phyloP scores from a whole-genome alignment of 2,329 filamentous ascomycete genomes.

The Ophiostoma angusticollis region DNA sequence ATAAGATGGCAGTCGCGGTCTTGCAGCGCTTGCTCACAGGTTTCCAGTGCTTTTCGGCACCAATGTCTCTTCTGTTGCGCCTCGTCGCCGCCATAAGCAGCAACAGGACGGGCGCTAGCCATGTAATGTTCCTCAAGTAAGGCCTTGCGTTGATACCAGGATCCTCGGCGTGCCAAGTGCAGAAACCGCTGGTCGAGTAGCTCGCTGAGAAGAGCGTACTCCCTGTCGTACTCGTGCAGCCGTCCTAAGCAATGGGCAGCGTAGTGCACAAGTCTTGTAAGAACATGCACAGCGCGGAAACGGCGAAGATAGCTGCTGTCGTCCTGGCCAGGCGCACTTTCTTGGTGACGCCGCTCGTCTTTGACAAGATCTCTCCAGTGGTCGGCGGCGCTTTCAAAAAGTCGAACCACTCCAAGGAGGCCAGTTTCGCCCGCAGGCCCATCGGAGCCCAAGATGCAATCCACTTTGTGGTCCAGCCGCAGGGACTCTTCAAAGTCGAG shows the following conservation, averaged over 20 bases:
- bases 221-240: slow-evolving; percentile 65
- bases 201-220: slow-evolving; percentile 61
- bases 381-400: slow-evolving; percentile 62
- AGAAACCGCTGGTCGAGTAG: slow-evolving; percentile 73
- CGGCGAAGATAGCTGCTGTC: slow-evolving; percentile 82
- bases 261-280: slow-evolving; percentile 87
- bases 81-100: slow-evolving; percentile 22
- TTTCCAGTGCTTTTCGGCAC: slow-evolving; percentile 61
- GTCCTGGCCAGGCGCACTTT: slow-evolving; percentile 61
- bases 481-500: slow-evolving; percentile 85
- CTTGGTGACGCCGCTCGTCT: slow-evolving; percentile 69
- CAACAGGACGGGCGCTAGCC: slow-evolving; percentile 42
- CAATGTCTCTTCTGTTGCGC: slow-evolving; percentile 65
- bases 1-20: slow-evolving; percentile 84
- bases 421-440: slow-evolving; percentile 54
- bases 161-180: slow-evolving; percentile 69
- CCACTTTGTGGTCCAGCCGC: slow-evolving; percentile 67
- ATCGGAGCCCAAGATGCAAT: slow-evolving; percentile 68
- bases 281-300: slow-evolving; percentile 84
- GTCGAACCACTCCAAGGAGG: slow-evolving; percentile 53
- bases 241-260: slow-evolving; percentile 65
- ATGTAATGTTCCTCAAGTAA: slow-evolving; percentile 94
- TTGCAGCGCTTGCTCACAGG: slow-evolving; percentile 76
- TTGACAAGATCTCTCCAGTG: slow-evolving; percentile 64
- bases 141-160: slow-evolving; percentile 94